Evolutionary conservation across 164 flowering plant genomes (phyloP), one percentile per base, ranked within the genome.

Genomic region (Aristolochia contorta): DNA sequence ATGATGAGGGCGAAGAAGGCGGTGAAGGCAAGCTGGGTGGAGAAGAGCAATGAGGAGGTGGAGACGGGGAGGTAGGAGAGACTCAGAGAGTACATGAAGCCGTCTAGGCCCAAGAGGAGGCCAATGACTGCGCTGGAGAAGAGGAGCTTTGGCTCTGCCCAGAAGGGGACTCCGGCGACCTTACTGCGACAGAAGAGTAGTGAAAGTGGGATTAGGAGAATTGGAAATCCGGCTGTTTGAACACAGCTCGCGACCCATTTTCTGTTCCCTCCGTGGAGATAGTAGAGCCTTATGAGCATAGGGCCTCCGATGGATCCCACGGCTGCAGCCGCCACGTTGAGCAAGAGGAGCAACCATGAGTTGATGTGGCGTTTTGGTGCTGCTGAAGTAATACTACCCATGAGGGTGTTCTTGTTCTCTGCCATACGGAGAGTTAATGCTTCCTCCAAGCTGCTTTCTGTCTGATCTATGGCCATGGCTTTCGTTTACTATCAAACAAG

Each of bases 1-100:
- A 67, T 61, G 23, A 67, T 18, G 25, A 47, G 37, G 0, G 70
- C 55, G 33, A 67, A 67, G 47, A 67, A 24, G 1, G 70, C 70
- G 15, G 65, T 67, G 61, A 67, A 67, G 46, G 49, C 60, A 16
- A 67, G 65, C 54, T 67, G 70, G 21, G 73, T 70, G 19, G 69
- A 55, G 16, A 70, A 32, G 55, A 70, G 73, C 20, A 70, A 61
- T 2, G 72, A 55, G 25, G 71, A 58, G 10, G 67, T 69, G 20
- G 71, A 68, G 47, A 68, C 66, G 21, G 71, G 71, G 7, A 68
- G 68, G 68, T 12, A 49, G 8, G 72, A 54, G 4, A 56, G 12
- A 21, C 72, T 65, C 5, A 19, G 23, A 12, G 72, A 59, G 53
- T 64, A 69, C 72, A 69, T 47, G 57, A 59, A 69, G 57, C 56